Conservation (phyloP, 2,329 filamentous ascomycete species). For the Alternaria viburni region DNA sequence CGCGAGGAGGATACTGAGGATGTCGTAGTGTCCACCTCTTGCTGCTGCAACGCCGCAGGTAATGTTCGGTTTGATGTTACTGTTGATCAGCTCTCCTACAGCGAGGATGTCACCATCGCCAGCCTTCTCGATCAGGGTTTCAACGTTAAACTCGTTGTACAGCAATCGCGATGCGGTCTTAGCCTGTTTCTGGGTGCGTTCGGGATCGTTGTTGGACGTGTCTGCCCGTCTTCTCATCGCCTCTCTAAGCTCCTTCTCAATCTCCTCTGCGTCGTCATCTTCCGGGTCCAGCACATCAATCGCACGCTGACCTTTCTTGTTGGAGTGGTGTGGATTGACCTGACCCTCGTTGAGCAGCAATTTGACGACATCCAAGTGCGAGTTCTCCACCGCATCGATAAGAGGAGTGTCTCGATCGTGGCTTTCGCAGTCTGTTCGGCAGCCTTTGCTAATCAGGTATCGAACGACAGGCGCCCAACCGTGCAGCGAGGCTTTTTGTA, state of each 20-base stretch:
- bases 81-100: conserved; percentile 57
- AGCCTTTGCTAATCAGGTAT: conserved; percentile 82
- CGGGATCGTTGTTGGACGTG: conserved; percentile 55
- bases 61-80: conserved; percentile 69
- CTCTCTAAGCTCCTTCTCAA: conserved; percentile 73
- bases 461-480: conserved; percentile 87
- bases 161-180: conserved; percentile 52
- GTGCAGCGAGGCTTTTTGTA: conserved; percentile 90
- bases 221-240: conserved; percentile 57
- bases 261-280: conserved; percentile 78
- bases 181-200: conserved; percentile 34
- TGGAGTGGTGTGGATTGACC: conserved; percentile 88
- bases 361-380: conserved; percentile 85
- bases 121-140: conserved; percentile 57
- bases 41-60: conserved; percentile 90
- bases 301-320: conserved; percentile 90
- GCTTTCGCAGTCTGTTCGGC: conserved; percentile 79
- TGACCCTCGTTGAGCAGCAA: conserved; percentile 78
- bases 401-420: conserved; percentile 85
- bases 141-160: conserved; percentile 58
- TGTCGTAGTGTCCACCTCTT: conserved; percentile 86
- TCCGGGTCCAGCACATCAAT: conserved; percentile 81
- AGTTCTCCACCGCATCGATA: conserved; percentile 95
- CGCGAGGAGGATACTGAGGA: conserved; percentile 73
- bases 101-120: conserved; percentile 57